Percentiles rank a stretch among this genome's conserved stretches.
Conservation (phyloP, 306 rosid genomes). For the Clitoria ternatea region DNA sequence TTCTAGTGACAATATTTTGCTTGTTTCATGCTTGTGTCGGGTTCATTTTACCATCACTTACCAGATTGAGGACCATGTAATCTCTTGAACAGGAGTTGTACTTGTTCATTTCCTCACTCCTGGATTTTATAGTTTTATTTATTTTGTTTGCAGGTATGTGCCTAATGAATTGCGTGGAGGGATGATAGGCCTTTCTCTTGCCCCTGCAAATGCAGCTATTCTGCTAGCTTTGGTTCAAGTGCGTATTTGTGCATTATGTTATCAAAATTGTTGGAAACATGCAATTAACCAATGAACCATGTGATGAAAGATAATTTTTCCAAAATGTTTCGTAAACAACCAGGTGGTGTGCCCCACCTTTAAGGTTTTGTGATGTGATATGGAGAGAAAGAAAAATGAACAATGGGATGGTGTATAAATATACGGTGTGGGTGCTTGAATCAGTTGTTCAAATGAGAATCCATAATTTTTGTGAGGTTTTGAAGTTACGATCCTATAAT, state of each 20-base stretch:
- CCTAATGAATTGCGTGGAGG: constrained; percentile 97
- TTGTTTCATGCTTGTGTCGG: constrained; percentile 77
- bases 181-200: constrained; percentile 82
- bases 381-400: too few relatives aligned
- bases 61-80: constrained; percentile 94
- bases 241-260: constrained; percentile 25
- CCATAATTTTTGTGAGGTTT: neutral
- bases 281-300: constrained; percentile 8
- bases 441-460: too few relatives aligned
- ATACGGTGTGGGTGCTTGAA: too few relatives aligned
- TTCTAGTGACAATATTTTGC: constrained; percentile 68
- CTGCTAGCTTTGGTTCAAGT: constrained; percentile 76
- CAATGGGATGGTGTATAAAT: too few relatives aligned
- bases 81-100: constrained; percentile 17
- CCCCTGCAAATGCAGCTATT: constrained; percentile 75
- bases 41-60: constrained; percentile 79
- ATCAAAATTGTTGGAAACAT: constrained; percentile 11
- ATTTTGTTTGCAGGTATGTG: constrained; percentile 62
- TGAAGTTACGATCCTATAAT: constrained; percentile 17
- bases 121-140: constrained; percentile 22
- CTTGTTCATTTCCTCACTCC: constrained; percentile 15
- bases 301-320: neutral
- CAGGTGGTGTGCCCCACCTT: too few relatives aligned
- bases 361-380: too few relatives aligned
- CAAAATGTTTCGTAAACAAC: too few relatives aligned